A percentile compares a stretch with the other conserved stretches of the same genome.
Conservation (phyloP, 371 early-diverging fungal species). For the Syncephalastrum contaminatum region DNA sequence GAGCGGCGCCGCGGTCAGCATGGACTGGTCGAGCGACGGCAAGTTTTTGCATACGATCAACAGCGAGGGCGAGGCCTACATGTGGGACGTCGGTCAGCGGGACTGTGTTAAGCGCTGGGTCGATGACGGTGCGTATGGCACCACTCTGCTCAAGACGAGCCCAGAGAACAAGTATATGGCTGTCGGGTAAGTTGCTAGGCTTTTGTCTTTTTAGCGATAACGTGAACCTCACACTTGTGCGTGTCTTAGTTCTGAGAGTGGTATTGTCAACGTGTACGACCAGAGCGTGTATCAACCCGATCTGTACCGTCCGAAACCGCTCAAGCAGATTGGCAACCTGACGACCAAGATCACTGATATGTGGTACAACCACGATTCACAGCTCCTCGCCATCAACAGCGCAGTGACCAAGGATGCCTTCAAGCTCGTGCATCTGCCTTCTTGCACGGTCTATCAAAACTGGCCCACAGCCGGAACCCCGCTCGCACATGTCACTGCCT, state of each 20-base stretch:
- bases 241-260: slow-evolving; percentile 32
- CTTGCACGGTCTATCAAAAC: slow-evolving; percentile 79
- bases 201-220: no score
- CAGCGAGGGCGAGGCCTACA: slow-evolving; percentile 66
- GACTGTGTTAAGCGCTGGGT: slow-evolving; percentile 72
- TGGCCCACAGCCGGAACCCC: slow-evolving; percentile 90
- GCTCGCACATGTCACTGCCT: slow-evolving; percentile 68
- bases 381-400: slow-evolving; percentile 78
- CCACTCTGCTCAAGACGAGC: slow-evolving; percentile 70
- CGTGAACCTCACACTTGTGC: no score
- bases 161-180: slow-evolving; percentile 76
- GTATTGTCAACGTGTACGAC: slow-evolving; percentile 89
- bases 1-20: slow-evolving; percentile 73
- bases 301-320: slow-evolving; percentile 58
- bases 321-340: slow-evolving; percentile 78
- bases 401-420: slow-evolving; percentile 72
- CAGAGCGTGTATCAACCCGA: slow-evolving; percentile 37
- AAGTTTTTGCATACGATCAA: slow-evolving; percentile 65
- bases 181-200: slow-evolving; percentile 67
- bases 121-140: slow-evolving; percentile 82
- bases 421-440: slow-evolving; percentile 76
- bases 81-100: slow-evolving; percentile 67
- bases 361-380: slow-evolving; percentile 81
- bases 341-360: slow-evolving; percentile 77
- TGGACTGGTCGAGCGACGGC: slow-evolving; percentile 67